A percentile compares a stretch with the other conserved stretches of the same genome.
phyloP scores from a whole-genome alignment of 495 filamentous ascomycete genomes.

The Aspergillus bridgeri region DNA sequence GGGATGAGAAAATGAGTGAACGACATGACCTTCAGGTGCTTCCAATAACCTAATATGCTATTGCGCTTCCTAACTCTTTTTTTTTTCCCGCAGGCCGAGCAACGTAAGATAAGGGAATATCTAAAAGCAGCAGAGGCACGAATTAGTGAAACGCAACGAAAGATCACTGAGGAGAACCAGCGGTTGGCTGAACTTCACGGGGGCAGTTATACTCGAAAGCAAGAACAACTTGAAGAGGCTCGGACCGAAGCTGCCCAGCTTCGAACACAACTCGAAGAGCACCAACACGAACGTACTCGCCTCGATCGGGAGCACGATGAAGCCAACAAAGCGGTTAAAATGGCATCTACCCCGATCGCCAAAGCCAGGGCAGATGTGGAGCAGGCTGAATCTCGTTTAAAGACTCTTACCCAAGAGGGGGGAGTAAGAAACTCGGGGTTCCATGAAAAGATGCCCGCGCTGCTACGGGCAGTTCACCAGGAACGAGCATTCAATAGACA shows the following conservation, averaged over 20 bases:
- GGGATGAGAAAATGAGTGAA: constrained; percentile 39
- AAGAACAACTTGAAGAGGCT: constrained; percentile 45
- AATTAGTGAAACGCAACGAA: constrained; percentile 36
- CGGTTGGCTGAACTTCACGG: constrained; percentile 52
- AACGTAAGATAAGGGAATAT: constrained; percentile 48
- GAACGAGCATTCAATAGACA: constrained; percentile 63
- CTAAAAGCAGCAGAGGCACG: constrained; percentile 41
- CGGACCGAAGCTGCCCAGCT: constrained; percentile 30
- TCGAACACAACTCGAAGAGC: constrained; percentile 28
- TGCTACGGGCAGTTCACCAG: constrained; percentile 63
- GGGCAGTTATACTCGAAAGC: constrained; percentile 48
- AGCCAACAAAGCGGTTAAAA: constrained; percentile 31
- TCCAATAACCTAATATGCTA: not conserved
- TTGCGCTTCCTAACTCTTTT: not conserved
- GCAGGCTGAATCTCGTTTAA: constrained; percentile 44
- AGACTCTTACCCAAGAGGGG: constrained; percentile 49
- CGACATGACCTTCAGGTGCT: constrained; percentile 47
- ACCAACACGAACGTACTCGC: constrained; percentile 19
- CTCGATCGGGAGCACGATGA: constrained; percentile 36
- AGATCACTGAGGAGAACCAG: constrained; percentile 45
- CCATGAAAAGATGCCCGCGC: constrained; percentile 54
- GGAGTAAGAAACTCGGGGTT: constrained; percentile 53
- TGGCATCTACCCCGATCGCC: constrained; percentile 21
- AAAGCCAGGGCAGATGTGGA: constrained; percentile 37
- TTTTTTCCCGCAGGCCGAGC: constrained; percentile 36